Base-by-base conservation (phyloP, 495 filamentous ascomycete species). In the Neurospora sp. region DNA sequence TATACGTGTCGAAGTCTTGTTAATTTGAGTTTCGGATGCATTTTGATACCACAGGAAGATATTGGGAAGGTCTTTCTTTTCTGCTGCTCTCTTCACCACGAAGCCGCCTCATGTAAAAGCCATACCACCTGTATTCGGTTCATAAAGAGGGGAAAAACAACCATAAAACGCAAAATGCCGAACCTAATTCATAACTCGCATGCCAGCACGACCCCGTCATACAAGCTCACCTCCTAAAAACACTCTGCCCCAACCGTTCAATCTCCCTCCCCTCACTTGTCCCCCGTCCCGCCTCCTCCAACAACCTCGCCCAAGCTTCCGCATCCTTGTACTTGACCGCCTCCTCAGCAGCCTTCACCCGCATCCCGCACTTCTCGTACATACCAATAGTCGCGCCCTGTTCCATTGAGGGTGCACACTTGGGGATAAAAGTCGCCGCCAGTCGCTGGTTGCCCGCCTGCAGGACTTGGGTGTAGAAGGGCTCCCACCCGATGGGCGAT, bases 401-500 rank as follows among this genome's bases (percentile, higher is more conserved):
- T 69, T 88, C 86, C 11, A 87, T 83, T 27, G 23, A 8, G 6
- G 54, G 5, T 9, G 81, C 82, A 83, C 94, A 97, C 82, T 98
- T 99, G 11, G 93, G 91, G 69, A 98, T 89, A 79, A 97, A 99
- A 6, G 87, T 75, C 3, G 91, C 88, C 8, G 96, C 96, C 5
- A 97, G 85, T 72, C 94, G 92, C 31, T 93, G 91, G 79, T 99
- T 98, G 70, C 96, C 95, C 7, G 96, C 96, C 46, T 90, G 90
- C 7, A 98, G 82, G 69, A 92, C 88, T 77, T 94, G 92, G 81
- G 94, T 96, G 86, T 91, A 98, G 83, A 96, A 99, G 9, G 96
- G 93, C 90, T 96, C 94, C 96, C 96, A 99, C 54, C 94, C 96
- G 79, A 99, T 98, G n/a, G 96, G 92, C 69, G 90, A 93, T 78